Base-by-base conservation (phyloP, 306 rosid species). In the Benincasa hispida region DNA sequence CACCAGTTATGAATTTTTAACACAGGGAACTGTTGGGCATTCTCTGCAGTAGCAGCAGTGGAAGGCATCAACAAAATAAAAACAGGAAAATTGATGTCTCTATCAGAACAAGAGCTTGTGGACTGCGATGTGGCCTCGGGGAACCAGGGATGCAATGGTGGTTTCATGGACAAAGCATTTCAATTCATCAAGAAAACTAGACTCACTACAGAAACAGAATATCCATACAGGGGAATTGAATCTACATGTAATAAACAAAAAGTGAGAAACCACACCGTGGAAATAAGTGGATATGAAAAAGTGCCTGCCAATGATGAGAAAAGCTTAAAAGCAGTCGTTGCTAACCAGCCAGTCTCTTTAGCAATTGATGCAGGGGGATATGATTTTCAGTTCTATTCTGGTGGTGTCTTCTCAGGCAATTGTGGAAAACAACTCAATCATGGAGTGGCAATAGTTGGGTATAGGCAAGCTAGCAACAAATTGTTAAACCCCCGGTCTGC, bases 11-110 rank as follows among this genome's bases (percentile, higher is more conserved):
- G 76, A 78, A 54, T 67, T 68, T 75, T 74, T 68, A 70, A 80
- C 77, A 58, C 89, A 91, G 91, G 93, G 80, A 84, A 89, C 75
- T 88, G 93, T 80, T 91, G 98, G 97, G 96, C 98, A 72, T 91
- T 93, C 86, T 86, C 92, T 19, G 83, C 93, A 0, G 92, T 88
- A 62, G 92, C 92, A 80, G 93, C 93, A 39, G 91, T 91, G 17
- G 97, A 93, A 90, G 91, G 90, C 75, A 81, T 91, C 82, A 81
- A 84, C 79, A 8, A 91, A 77, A 88, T 93, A 75, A 85, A 87
- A 84, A 82, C 87, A 21, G 91, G 90, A 10, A 85, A 83, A 19
- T 78, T 93, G 79, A 63, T 84, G 39, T 81, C 93, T 73, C 81
- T 89, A 14, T 88, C 97, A 28, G 92, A 89, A 78, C 91, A 91